Base-by-base conservation (phyloP, 208 protist species). In the Leishmania turanica region DNA sequence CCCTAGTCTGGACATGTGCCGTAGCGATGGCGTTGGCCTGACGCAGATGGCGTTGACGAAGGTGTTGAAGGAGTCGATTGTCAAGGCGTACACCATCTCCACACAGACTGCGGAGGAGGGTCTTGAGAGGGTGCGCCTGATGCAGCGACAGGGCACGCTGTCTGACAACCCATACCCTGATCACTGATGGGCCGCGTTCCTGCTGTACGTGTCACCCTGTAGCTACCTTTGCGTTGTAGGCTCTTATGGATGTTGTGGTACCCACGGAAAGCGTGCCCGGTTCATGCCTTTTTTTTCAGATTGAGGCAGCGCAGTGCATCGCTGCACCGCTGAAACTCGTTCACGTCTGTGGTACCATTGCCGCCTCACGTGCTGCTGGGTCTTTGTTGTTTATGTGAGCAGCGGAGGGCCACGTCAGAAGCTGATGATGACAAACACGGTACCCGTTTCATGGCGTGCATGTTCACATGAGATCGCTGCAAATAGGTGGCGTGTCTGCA, bases 111-210 rank as follows among this genome's bases (percentile, higher is more conserved):
- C 92, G 65, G 91, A 96, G 77, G 93, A 97, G 77, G 93, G 93
- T n/a, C 87, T 96, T 68, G 86, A 83, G 13, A 78, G 92, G 24
- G 87, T 97, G 49, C 84, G 95, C 78, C 90, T 97, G 88, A 88
- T 97, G 88, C 93, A 97, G 72, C 91, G 91, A 31, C 89, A 97
- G 68, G 93, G 93, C 68, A 92, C 90, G 9, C 81, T 97, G 31
- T 93, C 93, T 17, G 87, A 93, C 42, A 95, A 97, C 78, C 92
- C 93, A 6, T 97, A 97, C 76, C 91, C 93, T 7, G 91, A 97
- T 80, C 88, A 94, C 51, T 93, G 87, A 75, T 24, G 11, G 2
- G 56, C 40, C 40, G 27, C 31, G 31, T 19, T 24, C 1, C 27
- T 17, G 9, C n/a, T 19, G 11, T 51, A 8, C 21, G 17, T 56